Evolutionary conservation across 495 filamentous ascomycete species (phyloP).

Genomic region (Penicillium riverlandense): DNA sequence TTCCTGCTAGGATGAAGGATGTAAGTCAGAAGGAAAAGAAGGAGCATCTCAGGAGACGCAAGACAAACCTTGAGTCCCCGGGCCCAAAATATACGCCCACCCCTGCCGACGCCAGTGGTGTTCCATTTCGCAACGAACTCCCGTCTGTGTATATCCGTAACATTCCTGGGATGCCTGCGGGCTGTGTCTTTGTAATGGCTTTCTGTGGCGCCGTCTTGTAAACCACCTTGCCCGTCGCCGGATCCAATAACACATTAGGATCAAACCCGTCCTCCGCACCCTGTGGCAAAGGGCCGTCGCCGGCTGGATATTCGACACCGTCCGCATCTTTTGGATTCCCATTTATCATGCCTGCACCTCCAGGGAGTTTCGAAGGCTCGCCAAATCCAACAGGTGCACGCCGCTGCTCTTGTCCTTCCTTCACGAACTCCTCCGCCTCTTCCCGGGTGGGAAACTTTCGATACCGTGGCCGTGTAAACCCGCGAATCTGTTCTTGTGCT

Average conservation of each 20-base stretch:
- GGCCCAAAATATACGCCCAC: slow-evolving; percentile 84
- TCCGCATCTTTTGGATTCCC: slow-evolving; percentile 27
- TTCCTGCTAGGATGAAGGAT: slow-evolving; percentile 52
- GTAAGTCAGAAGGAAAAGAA: slow-evolving; percentile 15
- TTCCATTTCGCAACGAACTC: slow-evolving; percentile 72
- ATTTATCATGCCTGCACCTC: slow-evolving; percentile 21
- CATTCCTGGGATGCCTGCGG: slow-evolving; percentile 38
- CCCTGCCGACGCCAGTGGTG: slow-evolving; percentile 62
- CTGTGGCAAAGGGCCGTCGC: slow-evolving; percentile 45
- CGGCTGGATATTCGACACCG: slow-evolving; percentile 44
- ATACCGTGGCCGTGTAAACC: slow-evolving; percentile 70
- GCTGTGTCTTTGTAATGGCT: slow-evolving; percentile 34
- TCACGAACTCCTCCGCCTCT: slow-evolving; percentile 73
- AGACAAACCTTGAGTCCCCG: slow-evolving; percentile 58
- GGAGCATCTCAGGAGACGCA: background rate
- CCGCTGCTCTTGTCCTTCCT: slow-evolving; percentile 29
- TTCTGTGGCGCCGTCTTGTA: slow-evolving; percentile 49
- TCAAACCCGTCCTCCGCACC: slow-evolving; percentile 59
- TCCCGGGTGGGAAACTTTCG: slow-evolving; percentile 68
- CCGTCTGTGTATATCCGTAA: slow-evolving; percentile 86
- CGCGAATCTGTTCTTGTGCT: slow-evolving; percentile 69
- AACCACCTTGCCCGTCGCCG: slow-evolving; percentile 48
- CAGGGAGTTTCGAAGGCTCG: slow-evolving; percentile 9
- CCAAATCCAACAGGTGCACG: slow-evolving; percentile 20
- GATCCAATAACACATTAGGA: slow-evolving; percentile 48